Conservation (phyloP, 2,329 filamentous ascomycete species). For the Westerdykella sp. region DNA sequence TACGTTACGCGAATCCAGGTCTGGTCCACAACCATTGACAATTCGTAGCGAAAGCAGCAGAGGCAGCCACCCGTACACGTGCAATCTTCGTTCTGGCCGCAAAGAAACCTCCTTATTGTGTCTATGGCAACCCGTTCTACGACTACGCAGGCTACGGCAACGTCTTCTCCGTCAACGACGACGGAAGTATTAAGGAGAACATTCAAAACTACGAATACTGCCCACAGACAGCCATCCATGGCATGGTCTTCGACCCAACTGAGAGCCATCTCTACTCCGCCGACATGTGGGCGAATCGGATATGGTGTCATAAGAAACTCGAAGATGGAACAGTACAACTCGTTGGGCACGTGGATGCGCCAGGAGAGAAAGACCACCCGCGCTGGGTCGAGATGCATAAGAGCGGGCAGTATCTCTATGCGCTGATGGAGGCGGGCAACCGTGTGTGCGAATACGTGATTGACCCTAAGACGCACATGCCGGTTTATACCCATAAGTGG, state of each 20-base stretch:
- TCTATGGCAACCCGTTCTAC: constrained; percentile 91
- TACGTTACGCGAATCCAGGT: constrained; percentile 39
- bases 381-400: constrained; percentile 84
- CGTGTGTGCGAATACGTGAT: constrained; percentile 74
- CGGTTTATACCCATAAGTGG: constrained; percentile 68
- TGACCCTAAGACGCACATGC: constrained; percentile 65
- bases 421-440: constrained; percentile 86
- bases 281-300: constrained; percentile 68
- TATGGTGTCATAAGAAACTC: constrained; percentile 78
- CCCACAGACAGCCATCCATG: constrained; percentile 66
- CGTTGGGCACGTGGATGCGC: constrained; percentile 67
- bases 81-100: constrained; percentile 85
- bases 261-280: constrained; percentile 74
- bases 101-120: constrained; percentile 67
- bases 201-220: constrained; percentile 70
- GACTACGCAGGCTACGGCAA: constrained; percentile 76
- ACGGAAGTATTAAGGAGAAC: constrained; percentile 56
- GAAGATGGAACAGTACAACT: constrained; percentile 57
- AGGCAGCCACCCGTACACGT: constrained; percentile 69
- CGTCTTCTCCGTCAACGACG: constrained; percentile 58
- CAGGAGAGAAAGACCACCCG: constrained; percentile 67
- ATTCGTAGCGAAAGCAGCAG: constrained; percentile 57
- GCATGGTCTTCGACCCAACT: constrained; percentile 71
- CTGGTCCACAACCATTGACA: constrained; percentile 7
- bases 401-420: constrained; percentile 72